Evolutionary conservation across 2,329 filamentous ascomycete species (phyloP).

Genomic region (Colletotrichum sp.): DNA sequence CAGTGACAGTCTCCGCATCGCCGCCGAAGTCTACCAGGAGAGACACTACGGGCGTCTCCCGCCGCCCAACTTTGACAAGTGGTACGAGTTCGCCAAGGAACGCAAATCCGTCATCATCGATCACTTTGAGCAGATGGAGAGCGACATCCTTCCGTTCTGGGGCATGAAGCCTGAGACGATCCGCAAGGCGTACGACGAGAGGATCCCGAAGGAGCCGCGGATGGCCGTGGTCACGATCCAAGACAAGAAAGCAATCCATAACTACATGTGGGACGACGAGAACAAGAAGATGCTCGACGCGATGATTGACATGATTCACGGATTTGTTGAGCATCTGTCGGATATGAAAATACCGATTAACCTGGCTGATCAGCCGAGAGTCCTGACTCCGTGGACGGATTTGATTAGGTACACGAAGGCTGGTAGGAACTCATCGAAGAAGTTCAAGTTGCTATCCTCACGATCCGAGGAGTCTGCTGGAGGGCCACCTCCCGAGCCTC

Average conservation of each 20-base stretch:
- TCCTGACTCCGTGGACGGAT: conserved; percentile 74
- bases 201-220: conserved; percentile 43
- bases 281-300: conserved; percentile 44
- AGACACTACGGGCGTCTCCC: conserved; percentile 69
- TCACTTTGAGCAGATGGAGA: conserved; percentile 80
- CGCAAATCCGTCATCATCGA: conserved; percentile 76
- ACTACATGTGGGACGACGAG: conserved; percentile 33
- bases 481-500: conserved; percentile 7
- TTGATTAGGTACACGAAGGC: conserved; percentile 32
- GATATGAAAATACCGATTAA: conserved; percentile 89
- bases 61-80: conserved; percentile 82
- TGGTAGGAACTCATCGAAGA: conserved; percentile 30
- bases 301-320: conserved; percentile 70
- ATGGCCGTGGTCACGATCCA: conserved; percentile 63
- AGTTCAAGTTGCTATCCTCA: conserved; percentile 57
- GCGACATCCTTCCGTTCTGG: conserved; percentile 80
- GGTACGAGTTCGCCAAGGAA: conserved; percentile 80
- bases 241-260: conserved; percentile 61
- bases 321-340: conserved; percentile 75
- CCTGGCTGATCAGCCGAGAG: conserved; percentile 74
- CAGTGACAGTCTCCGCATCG: conserved; percentile 52
- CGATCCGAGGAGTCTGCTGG: conserved; percentile 33
- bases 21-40: conserved; percentile 54
- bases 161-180: conserved; percentile 71
- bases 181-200: conserved; percentile 56